Evolutionary conservation across 768 basidiomycete species (phyloP), one percentile per base, ranked within the genome.

Genomic region (Collybiopsis luxurians): DNA sequence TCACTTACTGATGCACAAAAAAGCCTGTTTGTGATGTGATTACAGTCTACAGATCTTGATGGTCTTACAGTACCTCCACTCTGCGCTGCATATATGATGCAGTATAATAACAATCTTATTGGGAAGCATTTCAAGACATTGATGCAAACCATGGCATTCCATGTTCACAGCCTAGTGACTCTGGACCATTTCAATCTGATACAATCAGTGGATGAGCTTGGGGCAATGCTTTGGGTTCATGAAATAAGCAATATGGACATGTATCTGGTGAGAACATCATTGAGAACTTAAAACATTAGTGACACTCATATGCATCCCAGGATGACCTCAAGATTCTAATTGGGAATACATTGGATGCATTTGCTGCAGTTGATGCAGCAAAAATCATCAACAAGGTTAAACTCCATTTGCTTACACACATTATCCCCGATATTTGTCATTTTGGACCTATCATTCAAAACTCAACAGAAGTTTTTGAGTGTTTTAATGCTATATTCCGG

Each of bases 41-140:
- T 76, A 2, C 73, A 74, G 56, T 59, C 69, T 3, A 71, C 77
- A 0, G 49, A 71, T 27, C 64, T 59, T 15, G 36, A 58, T 19
- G 75, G 71, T 0, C 61, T 74, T 2, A 64, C 64, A 0, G 62
- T 73, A 11, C 73, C 64, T 1, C 26, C 68, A 1, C 70, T 81
- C 21, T 69, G 70, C 23, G 74, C 75, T 0, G 60, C 60, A 1
- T 79, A 78, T 57, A 76, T 80, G 26, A 70, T 75, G 61, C 74
- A 79, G 45, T 79, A 78, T 56, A 62, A 65, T 0, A 76, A 75
- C 55, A 72, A 70, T 1, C 62, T 81, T 2, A 73, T 79, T 42
- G 76, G 77, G 7, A 64, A 64, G 4, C 78, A 79, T 27, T 69
- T 79, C 47, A 78, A 78, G 57, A 71, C 68, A 0, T 19, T 80